A percentile compares a stretch with the other conserved stretches of the same genome.
These are phyloP conservation scores for Lichina pygmaea DNA, from an alignment of 495 filamentous ascomycete species.

Conservation along the genomic window DNA sequence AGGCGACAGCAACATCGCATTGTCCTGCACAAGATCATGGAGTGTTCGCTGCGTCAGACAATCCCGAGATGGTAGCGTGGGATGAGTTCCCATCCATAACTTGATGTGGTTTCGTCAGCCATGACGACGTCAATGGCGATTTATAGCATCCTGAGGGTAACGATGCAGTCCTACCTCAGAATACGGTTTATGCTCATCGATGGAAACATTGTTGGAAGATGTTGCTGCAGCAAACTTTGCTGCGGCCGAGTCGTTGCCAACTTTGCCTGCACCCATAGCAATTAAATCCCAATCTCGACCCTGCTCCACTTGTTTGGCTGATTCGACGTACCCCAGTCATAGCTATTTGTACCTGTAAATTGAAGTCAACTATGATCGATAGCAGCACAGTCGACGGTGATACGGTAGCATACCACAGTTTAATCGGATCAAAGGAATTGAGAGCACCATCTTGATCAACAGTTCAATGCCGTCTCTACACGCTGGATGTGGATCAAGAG, in stretches of 20 bases:
- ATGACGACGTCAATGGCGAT: not conserved
- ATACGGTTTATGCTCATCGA: conserved; percentile 58
- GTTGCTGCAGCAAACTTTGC: conserved; percentile 55
- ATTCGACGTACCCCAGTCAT: conserved; percentile 59
- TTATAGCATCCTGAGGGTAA: not conserved
- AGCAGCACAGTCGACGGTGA: not conserved
- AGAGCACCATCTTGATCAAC: conserved; percentile 15
- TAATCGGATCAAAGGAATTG: conserved; percentile 66
- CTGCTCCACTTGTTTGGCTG: not conserved
- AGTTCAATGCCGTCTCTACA: not conserved
- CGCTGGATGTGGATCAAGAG: too few species aligned
- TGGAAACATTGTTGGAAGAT: conserved; percentile 36
- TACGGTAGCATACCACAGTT: conserved; percentile 55
- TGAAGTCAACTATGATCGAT: not conserved
- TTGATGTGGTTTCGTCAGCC: conserved; percentile 12
- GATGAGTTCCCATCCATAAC: conserved; percentile 99
- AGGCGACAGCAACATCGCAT: conserved; percentile 49
- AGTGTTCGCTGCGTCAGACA: conserved; percentile 59
- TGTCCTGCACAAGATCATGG: conserved; percentile 72
- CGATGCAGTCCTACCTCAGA: conserved; percentile 10
- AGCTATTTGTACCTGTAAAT: conserved; percentile 65
- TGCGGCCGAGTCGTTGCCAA: conserved; percentile 49
- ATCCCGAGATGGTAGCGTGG: conserved; percentile 81
- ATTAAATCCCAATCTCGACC: not conserved
- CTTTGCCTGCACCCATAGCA: conserved; percentile 19